Conservation (phyloP, 345 rosid species). For the Sonneratia alba region DNA sequence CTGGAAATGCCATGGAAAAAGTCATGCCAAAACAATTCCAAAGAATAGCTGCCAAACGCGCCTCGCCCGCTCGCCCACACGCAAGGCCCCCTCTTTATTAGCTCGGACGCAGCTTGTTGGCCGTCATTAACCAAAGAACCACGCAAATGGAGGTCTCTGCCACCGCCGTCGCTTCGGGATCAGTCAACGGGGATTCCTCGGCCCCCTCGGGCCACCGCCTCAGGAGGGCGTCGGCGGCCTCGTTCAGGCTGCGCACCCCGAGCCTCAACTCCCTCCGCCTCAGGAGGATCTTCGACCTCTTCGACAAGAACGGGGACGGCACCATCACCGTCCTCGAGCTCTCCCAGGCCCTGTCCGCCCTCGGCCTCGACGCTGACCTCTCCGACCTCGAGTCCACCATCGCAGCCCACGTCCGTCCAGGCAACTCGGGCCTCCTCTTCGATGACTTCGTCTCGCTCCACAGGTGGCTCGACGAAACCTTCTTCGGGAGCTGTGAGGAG, state of each 20-base stretch:
- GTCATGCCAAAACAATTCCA: no score
- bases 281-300: slow-evolving; percentile 63
- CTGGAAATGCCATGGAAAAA: no score
- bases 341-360: slow-evolving; percentile 43
- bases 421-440: slow-evolving; percentile 41
- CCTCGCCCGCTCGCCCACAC: no score
- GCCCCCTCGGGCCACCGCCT: slow-evolving; percentile 8
- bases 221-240: slow-evolving; percentile 22
- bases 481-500: slow-evolving; percentile 21
- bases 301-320: slow-evolving; percentile 74
- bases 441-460: slow-evolving; percentile 63
- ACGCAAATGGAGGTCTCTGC: not conserved
- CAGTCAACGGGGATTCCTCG: not conserved
- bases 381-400: slow-evolving; percentile 54
- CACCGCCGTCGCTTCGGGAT: not conserved
- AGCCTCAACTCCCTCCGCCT: slow-evolving; percentile 66
- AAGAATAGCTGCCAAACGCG: no score
- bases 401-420: slow-evolving; percentile 41
- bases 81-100: not conserved
- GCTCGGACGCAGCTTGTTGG: not conserved
- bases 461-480: slow-evolving; percentile 40
- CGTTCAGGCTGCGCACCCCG: slow-evolving; percentile 48
- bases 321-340: slow-evolving; percentile 58
- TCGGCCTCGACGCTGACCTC: slow-evolving; percentile 57
- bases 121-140: not conserved